Conservation (phyloP, 345 rosid genomes). For the Turritis glabra region DNA sequence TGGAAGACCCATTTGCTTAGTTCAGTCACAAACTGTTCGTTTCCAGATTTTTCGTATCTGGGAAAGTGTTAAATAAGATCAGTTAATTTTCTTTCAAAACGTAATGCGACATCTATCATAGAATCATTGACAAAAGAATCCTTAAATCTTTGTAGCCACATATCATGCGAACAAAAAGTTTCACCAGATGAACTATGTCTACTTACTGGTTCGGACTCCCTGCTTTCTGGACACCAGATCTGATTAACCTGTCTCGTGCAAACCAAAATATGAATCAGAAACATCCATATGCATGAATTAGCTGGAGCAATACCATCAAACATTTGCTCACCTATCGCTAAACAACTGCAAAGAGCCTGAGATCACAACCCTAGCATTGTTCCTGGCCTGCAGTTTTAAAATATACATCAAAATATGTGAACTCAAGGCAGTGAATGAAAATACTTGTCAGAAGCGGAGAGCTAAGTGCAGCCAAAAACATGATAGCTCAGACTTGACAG, state of each 20-base stretch:
- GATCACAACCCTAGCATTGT: constrained; percentile 72
- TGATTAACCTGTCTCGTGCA: constrained; percentile 50
- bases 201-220: constrained; percentile 53
- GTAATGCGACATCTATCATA: neutral
- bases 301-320: constrained; percentile 14
- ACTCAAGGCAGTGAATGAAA: neutral
- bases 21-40: constrained; percentile 70
- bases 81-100: constrained; percentile 21
- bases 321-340: constrained; percentile 49
- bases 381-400: constrained; percentile 59
- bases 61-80: constrained; percentile 21
- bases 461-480: neutral
- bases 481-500: neutral
- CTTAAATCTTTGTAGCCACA: neutral
- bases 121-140: neutral
- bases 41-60: constrained; percentile 66
- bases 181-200: constrained; percentile 7
- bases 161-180: neutral
- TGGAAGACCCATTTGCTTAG: constrained; percentile 77
- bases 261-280: constrained; percentile 25
- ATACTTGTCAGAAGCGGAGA: neutral
- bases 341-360: constrained; percentile 66
- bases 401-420: constrained; percentile 2
- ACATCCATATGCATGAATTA: constrained; percentile 24
- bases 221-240: constrained; percentile 61